phyloP scores from a whole-genome alignment of 2,329 filamentous ascomycete species.

The Alternaria incomplexa region DNA sequence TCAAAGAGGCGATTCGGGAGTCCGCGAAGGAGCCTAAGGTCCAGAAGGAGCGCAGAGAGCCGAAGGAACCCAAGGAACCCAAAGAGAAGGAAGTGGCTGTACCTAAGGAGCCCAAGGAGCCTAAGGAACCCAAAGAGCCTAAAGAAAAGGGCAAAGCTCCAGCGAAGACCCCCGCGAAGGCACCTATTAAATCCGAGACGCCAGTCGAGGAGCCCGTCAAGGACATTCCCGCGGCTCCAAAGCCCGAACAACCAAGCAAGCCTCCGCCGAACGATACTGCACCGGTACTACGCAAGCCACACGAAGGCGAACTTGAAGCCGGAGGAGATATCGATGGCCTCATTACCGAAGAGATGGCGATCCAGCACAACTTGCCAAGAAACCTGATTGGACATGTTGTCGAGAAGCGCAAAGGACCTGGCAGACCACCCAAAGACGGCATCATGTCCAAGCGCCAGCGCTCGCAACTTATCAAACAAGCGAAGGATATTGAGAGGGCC shows the following conservation, averaged over 20 bases:
- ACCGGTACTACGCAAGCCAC: constrained; percentile 33
- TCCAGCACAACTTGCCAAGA: constrained; percentile 49
- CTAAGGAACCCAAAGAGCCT: constrained; percentile 27
- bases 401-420: constrained; percentile 73
- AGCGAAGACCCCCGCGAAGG: constrained; percentile 31
- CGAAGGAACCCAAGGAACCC: constrained; percentile 19
- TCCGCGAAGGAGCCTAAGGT: constrained; percentile 18
- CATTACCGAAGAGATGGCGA: constrained; percentile 47
- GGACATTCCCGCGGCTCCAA: constrained; percentile 34
- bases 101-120: constrained; percentile 21
- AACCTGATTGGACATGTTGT: constrained; percentile 54
- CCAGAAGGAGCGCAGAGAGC: constrained; percentile 14
- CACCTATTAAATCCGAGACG: constrained; percentile 35
- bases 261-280: constrained; percentile 37
- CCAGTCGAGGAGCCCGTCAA: constrained; percentile 31
- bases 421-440: constrained; percentile 82
- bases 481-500: constrained; percentile 55
- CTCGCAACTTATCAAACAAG: constrained; percentile 66
- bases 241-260: constrained; percentile 31
- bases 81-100: constrained; percentile 25
- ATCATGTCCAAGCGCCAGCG: constrained; percentile 82
- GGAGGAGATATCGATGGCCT: constrained; percentile 41
- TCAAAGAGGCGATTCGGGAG: constrained; percentile 14
- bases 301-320: constrained; percentile 39
- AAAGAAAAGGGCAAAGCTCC: constrained; percentile 33